Evolutionary conservation across 805 yeast genomes (phyloP), one percentile per base, ranked within the genome.

Genomic region (Starmerella apis): DNA sequence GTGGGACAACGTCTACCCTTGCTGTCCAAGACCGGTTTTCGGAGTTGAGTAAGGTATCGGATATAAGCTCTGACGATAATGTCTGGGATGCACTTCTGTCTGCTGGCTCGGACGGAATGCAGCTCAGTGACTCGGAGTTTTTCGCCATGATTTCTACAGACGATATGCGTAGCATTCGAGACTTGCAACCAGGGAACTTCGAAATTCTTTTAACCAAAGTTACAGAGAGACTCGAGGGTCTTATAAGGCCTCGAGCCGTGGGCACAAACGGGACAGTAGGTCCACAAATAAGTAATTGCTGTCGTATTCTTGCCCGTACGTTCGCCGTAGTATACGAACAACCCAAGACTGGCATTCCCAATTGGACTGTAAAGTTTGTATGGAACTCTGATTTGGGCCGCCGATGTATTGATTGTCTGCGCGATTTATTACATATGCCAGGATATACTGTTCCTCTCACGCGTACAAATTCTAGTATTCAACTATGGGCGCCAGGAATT

Each of bases 401-500:
- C 6, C 60, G 59, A 25, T 51, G 78, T 31, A 53, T 77, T 3
- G 64, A 63, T 6, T 50, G 66, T 0, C 57, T 74, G 2, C 67
- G 77, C 2, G 67, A 69, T 20, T 63, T 81, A n/a, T 62, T 81
- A 38, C 81, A 80, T 61, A 69, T 71, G 33, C 69, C 72, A 10
- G 77, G 77, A 1, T 82, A 82, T 59, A 78, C 88, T 0, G 63
- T 78, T 8, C 63, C 70, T 4, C 51, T 49, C 4, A 45, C 50
- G 20, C 31, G 43, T 10, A 20, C 51, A 11, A 23, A 35, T 7
- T 36, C 38, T 13, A 41, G 23, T 3, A 13, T 18, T 7, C 46
- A 36, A 32, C 69, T 82, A 1, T 87, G 96, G 95, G 94, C 84
- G 58, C 78, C 83, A 3, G 96, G 95, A 5, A 72, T 87, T 28